Percentiles rank a stretch among this genome's conserved stretches.
Conservation (phyloP, 75 land plant species). For the Picea glauca region DNA sequence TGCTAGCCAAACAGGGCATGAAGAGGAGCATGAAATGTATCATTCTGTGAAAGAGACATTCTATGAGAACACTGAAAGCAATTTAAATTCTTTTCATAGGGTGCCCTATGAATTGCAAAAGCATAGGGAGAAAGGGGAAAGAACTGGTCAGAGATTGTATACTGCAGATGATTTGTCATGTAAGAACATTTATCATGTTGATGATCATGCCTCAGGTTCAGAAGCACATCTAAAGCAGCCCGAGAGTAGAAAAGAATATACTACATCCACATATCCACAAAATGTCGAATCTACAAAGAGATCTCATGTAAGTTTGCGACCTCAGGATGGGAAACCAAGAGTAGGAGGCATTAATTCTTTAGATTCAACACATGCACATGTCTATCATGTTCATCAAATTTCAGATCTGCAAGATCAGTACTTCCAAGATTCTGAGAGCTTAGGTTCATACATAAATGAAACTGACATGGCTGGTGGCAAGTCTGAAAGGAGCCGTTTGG, state of each 20-base stretch:
- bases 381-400: background rate
- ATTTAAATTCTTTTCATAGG: constrained; percentile 4
- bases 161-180: background rate
- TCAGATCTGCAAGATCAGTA: background rate
- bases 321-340: background rate
- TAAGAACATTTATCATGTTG: background rate
- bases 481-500: constrained; percentile 5
- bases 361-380: background rate
- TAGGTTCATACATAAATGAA: background rate
- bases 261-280: background rate
- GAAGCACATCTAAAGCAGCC: background rate
- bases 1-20: background rate
- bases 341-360: background rate
- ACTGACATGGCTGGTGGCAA: constrained; percentile 1
- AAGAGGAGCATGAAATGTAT: background rate
- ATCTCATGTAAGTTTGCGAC: background rate
- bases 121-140: constrained; percentile 2
- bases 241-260: background rate
- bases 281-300: background rate
- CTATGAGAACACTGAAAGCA: background rate
- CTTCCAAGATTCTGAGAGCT: background rate
- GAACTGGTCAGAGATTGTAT: background rate
- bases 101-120: background rate
- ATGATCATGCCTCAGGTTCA: background rate
- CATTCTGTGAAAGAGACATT: background rate